A percentile compares a stretch with the other conserved stretches of the same genome.
Conservation (phyloP, 257 asterid species). For the Asclepias syriaca region DNA sequence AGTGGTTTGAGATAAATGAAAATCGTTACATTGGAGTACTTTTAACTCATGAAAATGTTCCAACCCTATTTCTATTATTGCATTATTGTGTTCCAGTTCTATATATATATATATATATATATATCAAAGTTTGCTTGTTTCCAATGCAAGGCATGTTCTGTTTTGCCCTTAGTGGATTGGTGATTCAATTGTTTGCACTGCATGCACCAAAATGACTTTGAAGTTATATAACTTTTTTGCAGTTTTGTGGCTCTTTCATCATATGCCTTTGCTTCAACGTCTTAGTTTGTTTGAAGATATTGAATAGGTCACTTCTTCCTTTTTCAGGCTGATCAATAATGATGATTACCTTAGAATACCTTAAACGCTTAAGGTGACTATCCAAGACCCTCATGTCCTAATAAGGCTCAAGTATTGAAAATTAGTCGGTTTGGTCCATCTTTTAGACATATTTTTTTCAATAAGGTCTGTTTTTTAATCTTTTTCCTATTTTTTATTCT, state of each 20-base stretch:
- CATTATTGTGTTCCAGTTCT: background rate
- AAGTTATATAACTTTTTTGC: background rate
- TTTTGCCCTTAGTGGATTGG: background rate
- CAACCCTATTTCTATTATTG: background rate
- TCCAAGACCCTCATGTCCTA: too few species aligned
- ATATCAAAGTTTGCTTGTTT: background rate
- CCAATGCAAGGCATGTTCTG: background rate
- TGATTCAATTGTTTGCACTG: background rate
- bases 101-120: background rate
- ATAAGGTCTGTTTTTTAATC: too few species aligned
- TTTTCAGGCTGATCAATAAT: background rate
- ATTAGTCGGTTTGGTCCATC: too few species aligned
- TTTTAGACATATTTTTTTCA: too few species aligned
- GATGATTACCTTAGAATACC: background rate
- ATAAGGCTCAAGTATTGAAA: too few species aligned
- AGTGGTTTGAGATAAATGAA: too few species aligned
- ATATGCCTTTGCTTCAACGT: background rate
- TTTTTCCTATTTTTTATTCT: too few species aligned
- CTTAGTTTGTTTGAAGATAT: background rate
- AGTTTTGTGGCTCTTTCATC: background rate
- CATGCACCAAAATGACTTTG: background rate
- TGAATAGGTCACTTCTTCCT: background rate
- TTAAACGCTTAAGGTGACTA: too few species aligned
- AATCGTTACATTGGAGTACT: too few species aligned
- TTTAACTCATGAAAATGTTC: background rate